Evolutionary conservation across 2,329 filamentous ascomycete genomes (phyloP).

Genomic region (Pyricularia sp.): DNA sequence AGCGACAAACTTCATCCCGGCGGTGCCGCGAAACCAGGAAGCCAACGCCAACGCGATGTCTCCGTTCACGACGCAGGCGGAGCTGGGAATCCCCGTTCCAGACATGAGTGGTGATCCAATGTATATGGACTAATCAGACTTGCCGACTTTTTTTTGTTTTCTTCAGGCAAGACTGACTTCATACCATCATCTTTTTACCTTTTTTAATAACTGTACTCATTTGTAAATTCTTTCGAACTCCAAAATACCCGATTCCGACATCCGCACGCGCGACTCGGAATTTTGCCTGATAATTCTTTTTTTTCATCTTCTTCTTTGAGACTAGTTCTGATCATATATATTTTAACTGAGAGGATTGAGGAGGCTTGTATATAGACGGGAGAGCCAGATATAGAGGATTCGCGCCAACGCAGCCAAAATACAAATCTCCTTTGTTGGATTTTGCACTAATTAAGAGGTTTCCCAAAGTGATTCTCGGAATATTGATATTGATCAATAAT

Average conservation of each 20-base stretch:
- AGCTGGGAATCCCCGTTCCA: constrained; percentile 32
- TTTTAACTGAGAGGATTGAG: not conserved
- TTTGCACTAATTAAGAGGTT: not conserved
- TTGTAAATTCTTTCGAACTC: not conserved
- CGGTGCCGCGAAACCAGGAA: constrained; percentile 20
- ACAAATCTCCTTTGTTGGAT: not conserved
- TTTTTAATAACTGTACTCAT: not conserved
- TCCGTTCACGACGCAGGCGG: constrained; percentile 12
- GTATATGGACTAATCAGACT: constrained; percentile 31
- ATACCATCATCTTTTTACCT: not conserved
- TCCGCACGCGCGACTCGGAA: not conserved
- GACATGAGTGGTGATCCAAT: constrained; percentile 32
- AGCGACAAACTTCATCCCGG: constrained; percentile 27
- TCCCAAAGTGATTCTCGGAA: not conserved
- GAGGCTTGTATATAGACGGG: not conserved
- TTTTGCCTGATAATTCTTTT: not conserved
- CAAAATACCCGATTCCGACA: not conserved
- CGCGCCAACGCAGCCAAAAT: not conserved
- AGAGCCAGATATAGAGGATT: not conserved
- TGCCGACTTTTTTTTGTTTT: not conserved
- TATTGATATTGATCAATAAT: not conserved
- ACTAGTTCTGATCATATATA: constrained; percentile 1
- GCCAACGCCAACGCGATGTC: constrained; percentile 15
- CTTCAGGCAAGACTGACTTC: not conserved
- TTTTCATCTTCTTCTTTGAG: not conserved